Base-by-base conservation (phyloP, 2,329 filamentous ascomycete species). In the Fusarium goolgardi region DNA sequence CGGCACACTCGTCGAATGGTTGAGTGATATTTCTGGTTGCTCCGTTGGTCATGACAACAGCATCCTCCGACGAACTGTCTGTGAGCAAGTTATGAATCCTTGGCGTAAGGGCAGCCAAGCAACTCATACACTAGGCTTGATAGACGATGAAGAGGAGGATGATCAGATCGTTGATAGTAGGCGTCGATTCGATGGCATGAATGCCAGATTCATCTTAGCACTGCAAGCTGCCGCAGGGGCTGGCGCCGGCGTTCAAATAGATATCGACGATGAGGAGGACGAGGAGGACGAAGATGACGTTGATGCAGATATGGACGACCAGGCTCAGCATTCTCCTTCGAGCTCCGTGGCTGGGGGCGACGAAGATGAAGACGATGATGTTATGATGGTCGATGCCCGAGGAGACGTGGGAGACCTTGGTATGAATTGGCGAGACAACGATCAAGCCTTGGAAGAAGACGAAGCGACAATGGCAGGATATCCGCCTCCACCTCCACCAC, bases 1-100 rank as follows among this genome's bases (percentile, higher is more conserved):
- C 73, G 94, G 92, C n/a, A 93, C 94, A 18, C 95, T 99, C 64
- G 91, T 99, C 55, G 94, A 97, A 73, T 99, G 96, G 96, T 85
- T 99, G 21, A 87, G 90, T 53, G 96, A 99, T 78, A 96, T 99
- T 73, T 88, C 94, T 10, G 94, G 94, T 31, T 97, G 94, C 78
- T 91, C 89, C 54, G 91, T 97, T 46, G 93, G 93, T 2, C 84
- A 88, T 32, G 93, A 99, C 74, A 87, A 89, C 65, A 85, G 92
- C 62, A 88, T 98, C 20, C 82, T 99, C 43, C 88, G 94, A 37
- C 90, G 88, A 52, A 89, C 91, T 9, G 88, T 99, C 39, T 99
- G 96, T 75, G 93, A 98, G 77, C 93, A 99, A 78, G 86, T 98
- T 73, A 87, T 99, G 63, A 91, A 90, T 70, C 87, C 91, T 2